Evolutionary conservation across 768 basidiomycete species (phyloP).

Genomic region (Ramaria rubella): DNA sequence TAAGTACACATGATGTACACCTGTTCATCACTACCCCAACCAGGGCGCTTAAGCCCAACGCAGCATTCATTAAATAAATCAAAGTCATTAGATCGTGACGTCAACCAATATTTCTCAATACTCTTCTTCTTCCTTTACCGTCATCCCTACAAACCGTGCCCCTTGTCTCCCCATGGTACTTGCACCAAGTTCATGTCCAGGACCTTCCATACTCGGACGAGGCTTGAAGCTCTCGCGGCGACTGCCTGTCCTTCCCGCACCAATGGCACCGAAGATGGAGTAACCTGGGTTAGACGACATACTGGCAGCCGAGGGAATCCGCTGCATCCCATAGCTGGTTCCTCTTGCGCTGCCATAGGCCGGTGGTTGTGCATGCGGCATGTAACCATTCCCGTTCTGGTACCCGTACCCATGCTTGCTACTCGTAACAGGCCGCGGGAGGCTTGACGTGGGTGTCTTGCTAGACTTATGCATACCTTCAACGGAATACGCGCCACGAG

Average conservation of each 20-base stretch:
- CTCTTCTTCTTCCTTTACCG: constrained; percentile 43
- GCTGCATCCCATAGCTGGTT: constrained; percentile 12
- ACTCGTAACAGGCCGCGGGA: constrained; percentile 9
- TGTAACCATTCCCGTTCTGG: neutral
- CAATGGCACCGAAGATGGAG: constrained; percentile 10
- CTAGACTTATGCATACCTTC: constrained; percentile 15
- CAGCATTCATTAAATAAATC: neutral
- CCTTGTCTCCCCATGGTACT: constrained; percentile 1
- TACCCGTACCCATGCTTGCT: neutral
- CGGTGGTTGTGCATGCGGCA: neutral
- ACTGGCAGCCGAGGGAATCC: constrained; percentile 4
- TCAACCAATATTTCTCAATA: neutral
- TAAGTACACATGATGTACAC: neutral
- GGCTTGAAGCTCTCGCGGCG: constrained; percentile 80
- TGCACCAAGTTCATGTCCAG: neutral
- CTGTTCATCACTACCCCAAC: neutral
- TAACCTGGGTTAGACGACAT: neutral
- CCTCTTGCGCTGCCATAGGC: neutral
- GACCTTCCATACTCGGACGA: constrained; percentile 60
- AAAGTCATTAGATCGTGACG: neutral
- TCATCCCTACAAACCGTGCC: constrained; percentile 27
- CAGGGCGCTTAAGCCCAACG: neutral
- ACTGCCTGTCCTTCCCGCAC: constrained; percentile 34
- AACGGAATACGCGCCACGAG: neutral
- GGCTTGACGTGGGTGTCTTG: constrained; percentile 11